phyloP scores from a whole-genome alignment of 352 stramenopile genomes.

The Phytophthora meadii region DNA sequence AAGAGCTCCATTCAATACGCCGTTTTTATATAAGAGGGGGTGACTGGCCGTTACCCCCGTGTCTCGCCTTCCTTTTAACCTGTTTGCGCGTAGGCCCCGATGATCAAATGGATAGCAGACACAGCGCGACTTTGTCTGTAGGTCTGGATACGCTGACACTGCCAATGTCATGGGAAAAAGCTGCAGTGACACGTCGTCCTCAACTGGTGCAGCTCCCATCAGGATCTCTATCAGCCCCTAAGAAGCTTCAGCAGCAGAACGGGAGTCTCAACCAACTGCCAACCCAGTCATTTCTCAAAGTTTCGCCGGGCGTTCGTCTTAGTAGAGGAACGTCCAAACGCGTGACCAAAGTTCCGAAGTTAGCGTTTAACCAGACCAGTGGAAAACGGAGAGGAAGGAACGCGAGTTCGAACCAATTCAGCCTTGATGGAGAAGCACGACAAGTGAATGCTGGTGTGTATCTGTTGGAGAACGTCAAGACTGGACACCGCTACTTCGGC shows the following conservation, averaged over 20 bases:
- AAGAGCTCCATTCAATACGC: slow-evolving; percentile 27
- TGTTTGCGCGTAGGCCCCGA: slow-evolving; percentile 3
- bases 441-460: slow-evolving; percentile 76
- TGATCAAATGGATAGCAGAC: slow-evolving; percentile 30
- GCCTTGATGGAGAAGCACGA: slow-evolving; percentile 19
- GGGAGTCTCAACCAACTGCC: slow-evolving; percentile 20
- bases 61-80: slow-evolving; percentile 2
- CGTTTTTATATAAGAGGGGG: slow-evolving; percentile 26
- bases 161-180: slow-evolving; percentile 19
- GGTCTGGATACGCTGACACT: slow-evolving; percentile 2
- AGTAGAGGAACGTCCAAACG: slow-evolving; percentile 19
- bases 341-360: slow-evolving; percentile 42
- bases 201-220: slow-evolving; percentile 19
- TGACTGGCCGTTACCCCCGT: slow-evolving; percentile 30
- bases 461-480: slow-evolving; percentile 65
- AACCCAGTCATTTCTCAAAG: slow-evolving; percentile 10
- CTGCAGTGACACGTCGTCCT: slow-evolving; percentile 4
- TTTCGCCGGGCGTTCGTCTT: slow-evolving; percentile 6
- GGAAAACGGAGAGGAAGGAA: slow-evolving; percentile 19
- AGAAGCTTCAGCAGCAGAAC: slow-evolving; percentile 25
- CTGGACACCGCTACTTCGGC: slow-evolving; percentile 65
- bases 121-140: slow-evolving; percentile 8
- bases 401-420: slow-evolving; percentile 42
- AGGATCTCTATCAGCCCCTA: slow-evolving; percentile 11
- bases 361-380: slow-evolving; percentile 12